phyloP scores from a whole-genome alignment of 805 yeast species.

The Pichia manshurica region DNA sequence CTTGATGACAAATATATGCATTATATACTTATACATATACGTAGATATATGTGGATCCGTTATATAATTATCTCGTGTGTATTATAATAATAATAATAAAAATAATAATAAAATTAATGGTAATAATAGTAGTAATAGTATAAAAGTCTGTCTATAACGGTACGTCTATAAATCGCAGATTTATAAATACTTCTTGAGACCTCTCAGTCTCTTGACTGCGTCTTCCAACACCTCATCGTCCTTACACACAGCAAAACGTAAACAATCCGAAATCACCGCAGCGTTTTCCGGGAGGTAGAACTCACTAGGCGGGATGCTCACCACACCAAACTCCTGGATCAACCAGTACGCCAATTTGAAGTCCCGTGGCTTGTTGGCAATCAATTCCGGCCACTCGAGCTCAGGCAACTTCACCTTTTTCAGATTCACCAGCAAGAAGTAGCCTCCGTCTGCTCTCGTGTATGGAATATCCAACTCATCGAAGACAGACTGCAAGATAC shows the following conservation, averaged over 20 bases:
- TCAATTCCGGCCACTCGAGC: constrained; percentile 56
- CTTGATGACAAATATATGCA: neutral
- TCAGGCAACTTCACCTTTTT: constrained; percentile 74
- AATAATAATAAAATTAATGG: neutral
- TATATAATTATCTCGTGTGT: too few species aligned
- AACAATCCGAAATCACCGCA: constrained; percentile 39
- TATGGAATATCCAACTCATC: constrained; percentile 87
- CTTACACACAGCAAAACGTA: constrained; percentile 95
- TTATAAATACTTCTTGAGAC: constrained; percentile 57
- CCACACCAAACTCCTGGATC: constrained; percentile 87
- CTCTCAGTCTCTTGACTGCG: constrained; percentile 71
- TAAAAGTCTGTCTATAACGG: neutral
- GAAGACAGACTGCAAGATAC: constrained; percentile 67
- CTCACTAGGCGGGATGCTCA: constrained; percentile 97
- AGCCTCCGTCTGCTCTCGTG: constrained; percentile 89
- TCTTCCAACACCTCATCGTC: constrained; percentile 74
- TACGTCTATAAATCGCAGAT: constrained; percentile 3
- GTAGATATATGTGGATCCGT: neutral
- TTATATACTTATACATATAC: neutral
- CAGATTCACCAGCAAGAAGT: constrained; percentile 85
- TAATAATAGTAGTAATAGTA: too few species aligned
- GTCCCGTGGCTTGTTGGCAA: constrained; percentile 68
- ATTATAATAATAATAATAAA: neutral
- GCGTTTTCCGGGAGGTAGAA: constrained; percentile 62
- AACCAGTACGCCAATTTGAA: constrained; percentile 90